Conservation (phyloP, 371 early-diverging fungal genomes). For the Parasitella parasitica region DNA sequence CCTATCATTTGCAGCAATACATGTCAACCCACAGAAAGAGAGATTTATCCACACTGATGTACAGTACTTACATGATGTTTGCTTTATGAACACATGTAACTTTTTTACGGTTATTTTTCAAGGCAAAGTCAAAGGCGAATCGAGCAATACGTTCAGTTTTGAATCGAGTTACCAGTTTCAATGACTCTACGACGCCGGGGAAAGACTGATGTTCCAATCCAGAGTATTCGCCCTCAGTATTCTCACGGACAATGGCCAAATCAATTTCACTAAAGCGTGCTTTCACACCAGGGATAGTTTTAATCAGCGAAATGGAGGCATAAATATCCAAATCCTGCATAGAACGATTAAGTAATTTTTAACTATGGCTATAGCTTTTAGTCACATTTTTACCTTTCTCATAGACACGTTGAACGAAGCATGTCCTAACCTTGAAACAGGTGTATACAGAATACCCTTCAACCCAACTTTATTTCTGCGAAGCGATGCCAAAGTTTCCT, state of each 20-base stretch:
- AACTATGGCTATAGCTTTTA: neutral
- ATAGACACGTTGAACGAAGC: constrained; percentile 90
- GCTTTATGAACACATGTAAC: constrained; percentile 98
- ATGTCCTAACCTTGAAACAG: constrained; percentile 82
- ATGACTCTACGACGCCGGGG: constrained; percentile 97
- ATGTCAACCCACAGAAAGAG: too few relatives aligned
- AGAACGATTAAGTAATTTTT: neutral
- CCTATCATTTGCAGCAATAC: too few relatives aligned
- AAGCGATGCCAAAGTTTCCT: constrained; percentile 88
- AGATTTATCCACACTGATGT: too few relatives aligned
- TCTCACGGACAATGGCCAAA: constrained; percentile 97
- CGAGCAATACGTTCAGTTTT: constrained; percentile 97
- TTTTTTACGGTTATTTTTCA: constrained; percentile 94
- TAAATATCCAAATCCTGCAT: constrained; percentile 84
- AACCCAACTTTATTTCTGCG: constrained; percentile 94
- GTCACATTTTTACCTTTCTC: constrained; percentile 61
- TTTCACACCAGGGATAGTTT: constrained; percentile 80
- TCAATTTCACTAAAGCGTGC: constrained; percentile 90
- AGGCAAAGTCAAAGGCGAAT: constrained; percentile 97
- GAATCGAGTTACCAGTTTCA: constrained; percentile 91
- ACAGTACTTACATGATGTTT: constrained; percentile 86
- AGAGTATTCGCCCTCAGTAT: constrained; percentile 98
- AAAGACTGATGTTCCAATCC: constrained; percentile 96
- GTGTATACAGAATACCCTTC: constrained; percentile 96
- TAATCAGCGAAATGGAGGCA: constrained; percentile 84